Evolutionary conservation across 2,329 filamentous ascomycete genomes (phyloP), one percentile per base, ranked within the genome.

Genomic region (Cladosporium sp.): DNA sequence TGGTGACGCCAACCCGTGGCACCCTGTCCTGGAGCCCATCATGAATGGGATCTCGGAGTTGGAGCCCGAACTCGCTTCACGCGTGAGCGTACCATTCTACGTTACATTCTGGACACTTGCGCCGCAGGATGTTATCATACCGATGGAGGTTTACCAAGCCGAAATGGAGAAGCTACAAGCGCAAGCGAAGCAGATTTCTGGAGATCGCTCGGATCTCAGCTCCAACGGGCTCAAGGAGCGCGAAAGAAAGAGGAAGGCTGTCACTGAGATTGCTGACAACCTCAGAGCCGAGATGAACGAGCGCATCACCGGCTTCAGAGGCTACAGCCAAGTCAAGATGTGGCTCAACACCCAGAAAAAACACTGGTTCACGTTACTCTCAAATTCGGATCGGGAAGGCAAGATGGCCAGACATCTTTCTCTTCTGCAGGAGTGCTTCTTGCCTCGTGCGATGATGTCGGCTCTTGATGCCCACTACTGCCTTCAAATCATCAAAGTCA

Each of bases 101-200:
- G 82, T 87, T 41, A 87, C 87, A 0, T 98, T 98, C 71, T 98
- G 93, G 93, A 85, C 91, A 46, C 77, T 96, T 10, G 85, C 89
- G 28, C 79, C 95, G 3, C 84, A 87, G 43, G 92, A 98, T 66
- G 76, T 96, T 53, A 81, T 82, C 53, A 83, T 91, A 58, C 87
- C 88, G 1, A 82, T 82, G 56, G 79, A 83, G 33, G 87, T 85
- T 55, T 98, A 98, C 66, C 80, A 87, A 44, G 79, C 83, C 13
- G 90, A 95, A 65, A 83, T 85, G 34, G 80, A 82, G 16, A 79
- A 83, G 8, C 75, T 90, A 18, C 81, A 84, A 59, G 82, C 81
- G 52, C 83, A 86, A 63, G 79, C 86, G 44, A 76, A 82, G 33
- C 78, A 83, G 1, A 76, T 93, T 52, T 82, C 81, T 60, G 83